Percentiles rank a stretch among this genome's conserved stretches.
These are phyloP conservation scores for Tylopilus subfusipes DNA, from an alignment of 768 basidiomycete genomes.

Conservation along the genomic window DNA sequence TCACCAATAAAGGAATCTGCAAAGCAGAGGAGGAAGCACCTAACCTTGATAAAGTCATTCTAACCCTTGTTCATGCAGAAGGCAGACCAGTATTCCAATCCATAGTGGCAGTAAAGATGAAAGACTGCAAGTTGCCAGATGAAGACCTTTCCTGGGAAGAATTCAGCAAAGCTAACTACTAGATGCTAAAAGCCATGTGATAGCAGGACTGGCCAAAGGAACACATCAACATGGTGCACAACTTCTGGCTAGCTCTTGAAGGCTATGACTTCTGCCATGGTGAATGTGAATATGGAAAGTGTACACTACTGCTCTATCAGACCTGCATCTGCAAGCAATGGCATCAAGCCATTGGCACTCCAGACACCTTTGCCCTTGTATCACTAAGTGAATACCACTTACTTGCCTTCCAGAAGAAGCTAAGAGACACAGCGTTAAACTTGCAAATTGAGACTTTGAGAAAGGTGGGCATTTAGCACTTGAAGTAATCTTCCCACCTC, in stretches of 20 bases:
- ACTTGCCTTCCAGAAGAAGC: background rate
- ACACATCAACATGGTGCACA: no score
- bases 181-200: no score
- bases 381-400: background rate
- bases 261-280: background rate
- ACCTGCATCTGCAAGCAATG: background rate
- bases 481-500: background rate
- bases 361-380: background rate
- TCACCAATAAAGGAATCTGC: no score
- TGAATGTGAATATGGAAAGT: background rate
- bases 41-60: background rate
- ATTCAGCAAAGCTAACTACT: no score
- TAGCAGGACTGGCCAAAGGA: background rate
- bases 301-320: background rate
- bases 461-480: no score
- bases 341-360: no score
- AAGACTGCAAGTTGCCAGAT: no score
- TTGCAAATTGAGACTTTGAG: no score
- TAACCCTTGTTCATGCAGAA: background rate
- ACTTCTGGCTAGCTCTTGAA: background rate
- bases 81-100: background rate
- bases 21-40: no score
- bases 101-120: accelerated
- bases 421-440: no score
- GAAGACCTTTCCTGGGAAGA: no score